These are phyloP conservation scores for Brassica napus DNA, from an alignment of 345 rosid genomes.

Conservation along the genomic window Da-Ae NC_063448.1:16869501-16870000, in stretches of 20 bases:
- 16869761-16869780: neutral
- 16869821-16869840: neutral
- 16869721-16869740: too few relatives aligned
- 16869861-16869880: neutral
- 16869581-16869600: constrained; percentile 71
- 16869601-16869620: constrained; percentile 71
- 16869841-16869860: neutral
- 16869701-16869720: neutral
- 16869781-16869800: constrained; percentile 14
- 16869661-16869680: neutral
- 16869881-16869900: neutral
- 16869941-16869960: neutral
- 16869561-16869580: constrained; percentile 21
- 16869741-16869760: too few relatives aligned
- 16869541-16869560: constrained; percentile 7
- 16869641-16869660: constrained; percentile 60
- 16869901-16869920: neutral
- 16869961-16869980: neutral
- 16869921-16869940: neutral
- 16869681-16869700: neutral
- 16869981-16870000: neutral
- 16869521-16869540: neutral
- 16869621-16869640: constrained; percentile 30
- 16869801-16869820: neutral
- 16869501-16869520: constrained; percentile 10